Evolutionary conservation across 176 grass and related monocot species (phyloP).

Genomic region (Echinochloa phyllopogon): DNA sequence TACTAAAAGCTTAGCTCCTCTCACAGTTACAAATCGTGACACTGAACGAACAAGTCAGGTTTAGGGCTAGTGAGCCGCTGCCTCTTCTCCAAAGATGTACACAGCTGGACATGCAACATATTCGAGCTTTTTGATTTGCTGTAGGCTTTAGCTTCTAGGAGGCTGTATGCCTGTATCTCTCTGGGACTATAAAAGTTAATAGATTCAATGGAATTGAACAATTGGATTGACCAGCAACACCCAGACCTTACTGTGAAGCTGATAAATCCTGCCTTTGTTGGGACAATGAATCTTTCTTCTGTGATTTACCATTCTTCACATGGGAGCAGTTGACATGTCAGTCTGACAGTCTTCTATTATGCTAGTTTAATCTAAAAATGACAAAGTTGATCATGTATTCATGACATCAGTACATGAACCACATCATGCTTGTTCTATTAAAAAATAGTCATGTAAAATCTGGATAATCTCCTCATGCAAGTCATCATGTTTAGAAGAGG

Average conservation of each 20-base stretch:
- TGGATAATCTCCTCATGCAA: slow-evolving; percentile 1
- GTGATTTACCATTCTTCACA: neutral
- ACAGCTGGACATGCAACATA: neutral
- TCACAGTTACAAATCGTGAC: neutral
- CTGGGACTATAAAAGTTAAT: neutral
- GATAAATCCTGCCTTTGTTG: neutral
- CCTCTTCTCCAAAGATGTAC: neutral
- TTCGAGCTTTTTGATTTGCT: neutral
- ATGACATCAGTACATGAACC: neutral
- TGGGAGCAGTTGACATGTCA: neutral
- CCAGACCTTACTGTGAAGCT: neutral
- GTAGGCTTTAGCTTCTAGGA: neutral
- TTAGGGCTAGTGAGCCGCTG: neutral
- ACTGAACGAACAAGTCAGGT: neutral
- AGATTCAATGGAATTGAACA: neutral
- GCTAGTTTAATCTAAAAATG: neutral
- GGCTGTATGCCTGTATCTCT: neutral
- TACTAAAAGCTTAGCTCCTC: neutral
- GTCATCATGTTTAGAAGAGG: slow-evolving; percentile 14
- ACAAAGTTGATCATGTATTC: neutral
- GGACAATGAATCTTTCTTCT: slow-evolving; percentile 1
- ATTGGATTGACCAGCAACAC: neutral
- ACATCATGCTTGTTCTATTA: neutral
- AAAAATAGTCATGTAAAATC: neutral
- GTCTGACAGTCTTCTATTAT: neutral